Percentiles rank a stretch among this genome's conserved stretches.
phyloP scores from a whole-genome alignment of 345 rosid genomes.

The Corymbia maculata region DNA sequence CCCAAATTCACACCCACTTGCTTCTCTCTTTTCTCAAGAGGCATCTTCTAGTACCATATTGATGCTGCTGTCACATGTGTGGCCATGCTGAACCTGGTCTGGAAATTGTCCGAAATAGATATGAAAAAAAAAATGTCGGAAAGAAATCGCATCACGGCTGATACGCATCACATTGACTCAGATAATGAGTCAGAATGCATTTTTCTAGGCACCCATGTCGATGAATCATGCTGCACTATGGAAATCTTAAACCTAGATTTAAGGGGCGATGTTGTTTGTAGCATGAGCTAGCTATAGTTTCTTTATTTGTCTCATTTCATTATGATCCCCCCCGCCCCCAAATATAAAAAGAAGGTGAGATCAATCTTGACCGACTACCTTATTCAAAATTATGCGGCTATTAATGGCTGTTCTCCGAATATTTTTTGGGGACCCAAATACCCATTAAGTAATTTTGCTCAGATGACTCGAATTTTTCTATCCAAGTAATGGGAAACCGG shows the following conservation, averaged over 20 bases:
- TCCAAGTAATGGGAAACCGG: neutral
- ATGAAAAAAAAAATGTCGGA: neutral
- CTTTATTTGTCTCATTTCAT: neutral
- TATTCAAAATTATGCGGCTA: accelerated
- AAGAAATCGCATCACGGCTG: neutral
- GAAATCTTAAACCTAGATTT: neutral
- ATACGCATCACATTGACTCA: neutral
- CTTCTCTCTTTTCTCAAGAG: neutral
- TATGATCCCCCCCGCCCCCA: neutral
- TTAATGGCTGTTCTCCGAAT: neutral
- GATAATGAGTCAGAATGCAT: neutral
- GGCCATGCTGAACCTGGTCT: neutral
- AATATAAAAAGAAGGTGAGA: neutral
- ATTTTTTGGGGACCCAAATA: neutral
- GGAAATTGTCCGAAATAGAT: neutral
- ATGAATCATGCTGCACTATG: neutral
- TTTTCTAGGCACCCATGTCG: neutral
- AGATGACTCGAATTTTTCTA: neutral
- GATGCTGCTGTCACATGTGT: neutral
- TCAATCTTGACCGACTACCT: neutral
- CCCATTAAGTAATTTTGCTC: neutral
- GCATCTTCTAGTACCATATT: neutral
- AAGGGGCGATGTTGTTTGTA: neutral
- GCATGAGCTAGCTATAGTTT: neutral
- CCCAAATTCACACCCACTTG: neutral